Percentiles rank a stretch among this genome's conserved stretches.
Evolutionary conservation across 306 rosid species (phyloP).

Genomic region (Prunus salicina): DNA sequence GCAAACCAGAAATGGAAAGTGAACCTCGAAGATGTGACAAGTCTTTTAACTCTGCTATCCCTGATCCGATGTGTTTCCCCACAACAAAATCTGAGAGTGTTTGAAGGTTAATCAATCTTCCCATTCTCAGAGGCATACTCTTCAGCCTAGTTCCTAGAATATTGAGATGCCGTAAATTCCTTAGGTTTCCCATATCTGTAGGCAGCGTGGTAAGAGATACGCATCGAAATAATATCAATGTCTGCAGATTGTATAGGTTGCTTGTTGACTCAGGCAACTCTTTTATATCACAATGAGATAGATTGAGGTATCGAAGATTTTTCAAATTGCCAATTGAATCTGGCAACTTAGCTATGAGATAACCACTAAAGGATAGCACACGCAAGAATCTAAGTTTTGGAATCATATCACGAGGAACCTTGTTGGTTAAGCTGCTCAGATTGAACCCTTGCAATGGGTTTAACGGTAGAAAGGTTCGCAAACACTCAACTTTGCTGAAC

Average conservation of each 20-base stretch:
- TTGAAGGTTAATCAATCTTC: constrained; percentile 21
- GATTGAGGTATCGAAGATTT: not conserved
- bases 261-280: constrained; percentile 15
- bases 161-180: constrained; percentile 23
- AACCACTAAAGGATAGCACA: constrained; percentile 12
- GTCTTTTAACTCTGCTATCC: constrained; percentile 2
- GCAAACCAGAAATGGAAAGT: constrained; percentile 4
- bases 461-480: constrained; percentile 7
- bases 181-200: constrained; percentile 2
- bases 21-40: constrained; percentile 6
- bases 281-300: constrained; percentile 4
- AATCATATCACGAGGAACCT: constrained; percentile 7
- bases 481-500: not conserved
- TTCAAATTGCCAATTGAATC: constrained; percentile 18
- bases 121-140: constrained; percentile 20
- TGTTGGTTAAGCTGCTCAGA: not conserved
- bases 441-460: not conserved
- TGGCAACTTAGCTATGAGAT: constrained; percentile 7
- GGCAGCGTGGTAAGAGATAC: not conserved
- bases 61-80: constrained; percentile 7
- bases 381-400: constrained; percentile 1
- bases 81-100: constrained; percentile 19
- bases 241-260: constrained; percentile 16
- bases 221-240: constrained; percentile 3
- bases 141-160: constrained; percentile 10